Conservation (phyloP, 202 grass and related monocot genomes). For the Setaria viridis region DNA sequence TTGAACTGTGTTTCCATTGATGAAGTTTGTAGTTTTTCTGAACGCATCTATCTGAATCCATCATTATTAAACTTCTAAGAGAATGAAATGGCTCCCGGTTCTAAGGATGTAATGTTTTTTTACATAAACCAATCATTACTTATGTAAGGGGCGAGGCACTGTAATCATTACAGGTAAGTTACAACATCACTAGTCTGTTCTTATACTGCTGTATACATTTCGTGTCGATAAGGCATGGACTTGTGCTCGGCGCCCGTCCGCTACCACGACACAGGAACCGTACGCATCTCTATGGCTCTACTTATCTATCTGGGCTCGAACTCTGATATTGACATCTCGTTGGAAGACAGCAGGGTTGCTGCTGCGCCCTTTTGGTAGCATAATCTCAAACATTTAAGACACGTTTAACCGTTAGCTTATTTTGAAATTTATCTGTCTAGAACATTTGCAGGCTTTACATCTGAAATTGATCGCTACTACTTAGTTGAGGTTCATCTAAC, state of each 20-base stretch:
- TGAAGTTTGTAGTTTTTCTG: background rate
- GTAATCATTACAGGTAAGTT: background rate
- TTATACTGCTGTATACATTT: too few relatives aligned
- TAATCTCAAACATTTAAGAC: too few relatives aligned
- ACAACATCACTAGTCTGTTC: background rate
- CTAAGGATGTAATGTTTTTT: conserved; percentile 20
- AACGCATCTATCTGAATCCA: conserved; percentile 24
- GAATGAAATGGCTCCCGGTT: background rate
- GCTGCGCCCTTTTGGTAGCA: background rate
- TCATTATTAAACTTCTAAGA: background rate
- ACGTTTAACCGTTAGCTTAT: too few relatives aligned
- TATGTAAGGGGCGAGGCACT: background rate
- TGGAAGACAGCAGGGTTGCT: background rate
- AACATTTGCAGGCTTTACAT: too few relatives aligned
- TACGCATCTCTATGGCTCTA: too few relatives aligned
- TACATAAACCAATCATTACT: conserved; percentile 15
- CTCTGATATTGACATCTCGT: background rate
- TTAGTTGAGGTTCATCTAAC: background rate
- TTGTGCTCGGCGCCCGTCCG: too few relatives aligned
- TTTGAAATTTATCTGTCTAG: too few relatives aligned
- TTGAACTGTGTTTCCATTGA: conserved; percentile 14
- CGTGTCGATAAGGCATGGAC: too few relatives aligned
- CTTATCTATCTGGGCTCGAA: background rate
- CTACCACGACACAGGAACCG: too few relatives aligned
- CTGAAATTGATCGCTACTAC: too few relatives aligned